Percentiles rank a stretch among this genome's conserved stretches.
Conservation (phyloP, 179 eudicot species). For the Heliamphora pulchella region DNA sequence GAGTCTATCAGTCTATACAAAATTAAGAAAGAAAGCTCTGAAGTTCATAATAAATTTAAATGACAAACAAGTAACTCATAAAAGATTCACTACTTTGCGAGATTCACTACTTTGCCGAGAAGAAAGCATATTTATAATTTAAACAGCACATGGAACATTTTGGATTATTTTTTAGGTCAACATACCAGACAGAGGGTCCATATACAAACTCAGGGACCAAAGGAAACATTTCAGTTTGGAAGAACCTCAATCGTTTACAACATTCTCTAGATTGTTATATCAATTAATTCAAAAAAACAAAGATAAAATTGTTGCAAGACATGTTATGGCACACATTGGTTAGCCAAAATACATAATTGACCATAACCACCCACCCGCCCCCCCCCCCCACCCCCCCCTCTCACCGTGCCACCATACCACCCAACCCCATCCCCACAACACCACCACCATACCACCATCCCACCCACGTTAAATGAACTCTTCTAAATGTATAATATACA, state of each 20-base stretch:
- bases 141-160: neutral
- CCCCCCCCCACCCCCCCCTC: too few relatives aligned
- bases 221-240: neutral
- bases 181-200: neutral
- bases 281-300: neutral
- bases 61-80: neutral
- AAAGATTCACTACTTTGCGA: neutral
- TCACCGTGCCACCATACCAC: too few relatives aligned
- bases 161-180: neutral
- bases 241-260: neutral
- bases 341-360: neutral
- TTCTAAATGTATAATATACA: too few relatives aligned
- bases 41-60: neutral
- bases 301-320: neutral
- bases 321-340: neutral
- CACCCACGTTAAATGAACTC: too few relatives aligned
- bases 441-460: too few relatives aligned
- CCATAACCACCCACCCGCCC: neutral
- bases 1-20: neutral
- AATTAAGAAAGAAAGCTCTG: neutral
- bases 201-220: constrained; percentile 4
- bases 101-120: neutral
- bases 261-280: neutral
- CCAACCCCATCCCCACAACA: too few relatives aligned
- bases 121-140: neutral